phyloP scores from a whole-genome alignment of 345 rosid species.

The Aquilaria sinensis region DNA sequence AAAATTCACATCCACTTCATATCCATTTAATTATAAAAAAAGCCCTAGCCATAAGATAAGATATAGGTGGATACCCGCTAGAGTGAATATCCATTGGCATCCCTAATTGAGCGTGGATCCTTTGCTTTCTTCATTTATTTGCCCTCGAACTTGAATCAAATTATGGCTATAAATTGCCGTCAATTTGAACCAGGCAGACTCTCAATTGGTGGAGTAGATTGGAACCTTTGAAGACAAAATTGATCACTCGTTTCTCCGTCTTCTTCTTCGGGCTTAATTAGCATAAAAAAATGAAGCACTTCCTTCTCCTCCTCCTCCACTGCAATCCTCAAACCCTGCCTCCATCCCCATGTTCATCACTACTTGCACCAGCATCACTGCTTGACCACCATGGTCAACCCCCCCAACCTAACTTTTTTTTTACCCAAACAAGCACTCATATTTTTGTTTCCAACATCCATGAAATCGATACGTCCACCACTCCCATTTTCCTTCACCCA shows the following conservation, averaged over 20 bases:
- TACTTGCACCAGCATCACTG: conserved; percentile 12
- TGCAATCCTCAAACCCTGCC: conserved; percentile 24
- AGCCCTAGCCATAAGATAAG: too few species aligned
- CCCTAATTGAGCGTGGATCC: too few species aligned
- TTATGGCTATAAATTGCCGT: too few species aligned
- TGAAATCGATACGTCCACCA: not conserved
- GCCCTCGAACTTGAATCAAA: too few species aligned
- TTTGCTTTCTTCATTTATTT: too few species aligned
- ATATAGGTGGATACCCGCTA: too few species aligned
- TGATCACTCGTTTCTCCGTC: conserved; percentile 46
- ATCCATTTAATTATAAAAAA: too few species aligned
- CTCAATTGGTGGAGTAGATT: too few species aligned
- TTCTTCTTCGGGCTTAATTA: conserved; percentile 55
- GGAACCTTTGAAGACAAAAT: conserved; percentile 22
- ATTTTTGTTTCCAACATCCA: conserved; percentile 1
- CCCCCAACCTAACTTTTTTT: conserved; percentile 8
- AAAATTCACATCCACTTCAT: too few species aligned
- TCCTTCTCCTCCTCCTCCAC: conserved; percentile 36
- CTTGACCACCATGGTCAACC: conserved; percentile 7
- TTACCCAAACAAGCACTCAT: not conserved
- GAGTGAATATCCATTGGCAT: too few species aligned
- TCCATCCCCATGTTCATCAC: conserved; percentile 22
- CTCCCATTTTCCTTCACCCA: conserved; percentile 18
- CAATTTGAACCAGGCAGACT: too few species aligned
- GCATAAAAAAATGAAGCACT: conserved; percentile 50